Percentiles rank a stretch among this genome's conserved stretches.
phyloP scores from a whole-genome alignment of 805 yeast species.

The Metschnikowia hibisci region DNA sequence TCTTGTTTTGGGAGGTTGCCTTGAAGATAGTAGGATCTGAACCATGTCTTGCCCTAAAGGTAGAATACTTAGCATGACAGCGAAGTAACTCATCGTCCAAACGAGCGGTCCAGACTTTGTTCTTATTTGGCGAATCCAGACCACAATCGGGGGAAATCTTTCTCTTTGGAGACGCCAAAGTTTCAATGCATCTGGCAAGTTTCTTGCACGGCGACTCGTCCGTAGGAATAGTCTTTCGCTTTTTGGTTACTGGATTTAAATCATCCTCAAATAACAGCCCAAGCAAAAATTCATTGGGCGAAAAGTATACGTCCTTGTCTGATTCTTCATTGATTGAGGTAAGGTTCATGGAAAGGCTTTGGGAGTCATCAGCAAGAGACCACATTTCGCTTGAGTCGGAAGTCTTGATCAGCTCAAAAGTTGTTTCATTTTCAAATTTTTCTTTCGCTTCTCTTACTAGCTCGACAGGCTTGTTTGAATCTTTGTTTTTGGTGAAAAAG shows the following conservation, averaged over 20 bases:
- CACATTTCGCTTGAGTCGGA: constrained; percentile 26
- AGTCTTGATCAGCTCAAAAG: constrained; percentile 16
- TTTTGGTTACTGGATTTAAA: not conserved
- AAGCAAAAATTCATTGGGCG: constrained; percentile 29
- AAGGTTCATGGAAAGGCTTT: constrained; percentile 16
- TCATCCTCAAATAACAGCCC: constrained; percentile 6
- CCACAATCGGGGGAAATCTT: not conserved
- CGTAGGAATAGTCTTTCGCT: constrained; percentile 7
- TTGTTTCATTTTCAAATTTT: constrained; percentile 2
- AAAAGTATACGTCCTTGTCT: constrained; percentile 23
- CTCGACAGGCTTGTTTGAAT: not conserved
- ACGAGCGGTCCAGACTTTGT: constrained; percentile 32
- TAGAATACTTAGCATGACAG: constrained; percentile 32
- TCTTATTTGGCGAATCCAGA: constrained; percentile 1
- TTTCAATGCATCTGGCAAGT: constrained; percentile 34
- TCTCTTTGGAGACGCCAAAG: constrained; percentile 26
- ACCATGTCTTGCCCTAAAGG: constrained; percentile 26
- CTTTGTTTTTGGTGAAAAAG: constrained; percentile 21
- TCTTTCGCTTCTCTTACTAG: not conserved
- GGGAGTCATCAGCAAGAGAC: constrained; percentile 26
- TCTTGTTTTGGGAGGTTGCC: constrained; percentile 36
- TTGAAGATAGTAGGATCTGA: constrained; percentile 24
- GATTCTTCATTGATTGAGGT: constrained; percentile 28
- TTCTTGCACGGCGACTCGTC: constrained; percentile 33
- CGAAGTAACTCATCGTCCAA: constrained; percentile 34